Base-by-base conservation (phyloP, 2,329 filamentous ascomycete species). In the Chaetomiaceae sp. region DNA sequence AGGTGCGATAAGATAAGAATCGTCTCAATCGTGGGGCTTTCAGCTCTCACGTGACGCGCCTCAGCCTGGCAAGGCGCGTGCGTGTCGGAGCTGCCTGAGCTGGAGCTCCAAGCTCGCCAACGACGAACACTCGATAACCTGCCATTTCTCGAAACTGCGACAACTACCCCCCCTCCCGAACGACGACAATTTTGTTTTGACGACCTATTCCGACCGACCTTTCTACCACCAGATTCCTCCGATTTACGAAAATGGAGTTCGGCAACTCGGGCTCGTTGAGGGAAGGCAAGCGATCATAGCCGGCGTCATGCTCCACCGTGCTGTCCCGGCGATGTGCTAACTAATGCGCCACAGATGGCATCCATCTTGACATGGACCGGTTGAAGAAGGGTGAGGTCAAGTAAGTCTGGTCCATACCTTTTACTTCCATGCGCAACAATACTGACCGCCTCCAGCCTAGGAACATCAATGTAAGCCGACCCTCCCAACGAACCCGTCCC, bases 351-450 rank as follows among this genome's bases (percentile, higher is more conserved):
- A 44, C 66, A 97, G 94, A 99, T 91, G 94, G 94, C 71, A 97
- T 99, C 71, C 94, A 99, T 72, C 81, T 99, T 65, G 94, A 99
- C 70, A 99, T 99, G 94, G 89, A 97, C 68, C 87, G 94, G 69
- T 78, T 99, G 73, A 99, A 99, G 85, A 94, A 91, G 75, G 94
- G 94, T 59, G 94, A 99, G 78, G 92, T 99, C 71, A 99, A 99
- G 91, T 96, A 78, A 76, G 90, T 59, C 39, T 7, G 42, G 31
- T 34, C 27, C 14, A n/a, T n/a, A 6, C 6, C 29, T 33, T 15
- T 27, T 51, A 11, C 40, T n/a, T 22, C 5, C 9, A 31, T 20
- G 7, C 15, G 15, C 20, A 25, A 23, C 60, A 54, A 68, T 71
- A 74, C 69, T 40, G 60, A 55, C 34, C 25, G 12, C 17, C 53